Evolutionary conservation across 225 moss, liverwort and hornwort species (phyloP).

Genomic region (Pseudoscleropodium purum): DNA sequence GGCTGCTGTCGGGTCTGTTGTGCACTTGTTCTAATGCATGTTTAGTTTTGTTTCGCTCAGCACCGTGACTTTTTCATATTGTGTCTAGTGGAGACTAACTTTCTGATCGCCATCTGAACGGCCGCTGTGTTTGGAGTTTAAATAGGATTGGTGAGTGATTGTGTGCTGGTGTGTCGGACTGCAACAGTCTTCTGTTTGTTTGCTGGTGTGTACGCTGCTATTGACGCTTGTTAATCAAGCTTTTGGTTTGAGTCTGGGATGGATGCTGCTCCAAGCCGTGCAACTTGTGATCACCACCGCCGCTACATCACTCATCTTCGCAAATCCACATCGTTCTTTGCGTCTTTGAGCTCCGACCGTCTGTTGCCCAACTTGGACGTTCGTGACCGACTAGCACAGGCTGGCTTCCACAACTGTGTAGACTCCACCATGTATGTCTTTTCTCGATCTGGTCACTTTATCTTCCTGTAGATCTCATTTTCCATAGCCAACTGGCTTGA

Average conservation of each 20-base stretch:
- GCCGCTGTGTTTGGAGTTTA: not conserved
- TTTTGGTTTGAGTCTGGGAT: constrained; percentile 9
- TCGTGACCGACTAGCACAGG: constrained; percentile 13
- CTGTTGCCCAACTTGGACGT: constrained; percentile 42
- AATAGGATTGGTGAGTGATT: not conserved
- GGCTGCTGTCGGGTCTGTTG: not conserved
- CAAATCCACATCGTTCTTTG: constrained; percentile 41
- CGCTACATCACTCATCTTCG: constrained; percentile 15
- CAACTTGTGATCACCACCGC: constrained; percentile 14
- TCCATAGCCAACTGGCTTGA: not conserved
- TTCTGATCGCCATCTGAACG: not conserved
- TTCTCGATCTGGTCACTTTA: not conserved
- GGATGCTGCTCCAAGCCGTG: constrained; percentile 37
- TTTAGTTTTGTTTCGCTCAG: not conserved
- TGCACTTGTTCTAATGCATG: not conserved
- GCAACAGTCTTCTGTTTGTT: not conserved
- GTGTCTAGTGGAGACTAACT: not conserved
- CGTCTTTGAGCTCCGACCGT: constrained; percentile 35
- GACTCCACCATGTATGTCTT: constrained; percentile 19
- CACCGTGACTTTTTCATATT: not conserved
- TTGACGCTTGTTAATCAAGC: not conserved
- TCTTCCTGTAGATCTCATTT: not conserved
- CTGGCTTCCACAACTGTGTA: not conserved
- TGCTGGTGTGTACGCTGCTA: not conserved
- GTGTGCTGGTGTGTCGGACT: not conserved